Evolutionary conservation across 805 yeast species (phyloP).

Genomic region (Ogataea henricii): DNA sequence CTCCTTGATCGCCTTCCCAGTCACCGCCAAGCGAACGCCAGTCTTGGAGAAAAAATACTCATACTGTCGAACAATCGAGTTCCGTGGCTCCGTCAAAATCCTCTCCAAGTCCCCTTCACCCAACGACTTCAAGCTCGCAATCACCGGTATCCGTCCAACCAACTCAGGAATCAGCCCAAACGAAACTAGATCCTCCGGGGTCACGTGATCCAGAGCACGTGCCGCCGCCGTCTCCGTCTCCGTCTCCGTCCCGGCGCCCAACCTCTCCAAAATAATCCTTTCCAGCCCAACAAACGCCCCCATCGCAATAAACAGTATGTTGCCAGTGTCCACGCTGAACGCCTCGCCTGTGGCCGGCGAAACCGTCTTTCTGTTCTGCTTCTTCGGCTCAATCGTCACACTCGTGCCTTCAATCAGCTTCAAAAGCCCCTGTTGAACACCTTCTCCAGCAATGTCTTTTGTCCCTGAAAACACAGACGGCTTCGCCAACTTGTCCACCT

Average conservation of each 20-base stretch:
- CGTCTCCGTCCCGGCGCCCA: slow-evolving; percentile 21
- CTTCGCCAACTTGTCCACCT: slow-evolving; percentile 57
- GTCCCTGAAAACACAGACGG: slow-evolving; percentile 48
- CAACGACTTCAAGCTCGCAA: slow-evolving; percentile 51
- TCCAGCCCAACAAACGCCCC: slow-evolving; percentile 67
- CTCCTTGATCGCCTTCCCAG: slow-evolving; percentile 47
- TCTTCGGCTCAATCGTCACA: slow-evolving; percentile 44
- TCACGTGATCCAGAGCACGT: slow-evolving; percentile 41
- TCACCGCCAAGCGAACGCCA: slow-evolving; percentile 52
- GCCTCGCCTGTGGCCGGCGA: slow-evolving; percentile 35
- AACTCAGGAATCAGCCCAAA: slow-evolving; percentile 63
- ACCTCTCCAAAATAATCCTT: slow-evolving; percentile 45
- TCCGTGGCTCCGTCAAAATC: slow-evolving; percentile 57
- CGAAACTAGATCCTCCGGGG: slow-evolving; percentile 51
- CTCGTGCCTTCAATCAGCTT: slow-evolving; percentile 60
- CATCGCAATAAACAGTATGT: slow-evolving; percentile 56
- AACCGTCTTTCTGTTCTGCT: slow-evolving; percentile 17
- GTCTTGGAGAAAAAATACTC: slow-evolving; percentile 53
- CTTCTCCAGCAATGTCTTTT: slow-evolving; percentile 64
- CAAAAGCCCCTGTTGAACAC: slow-evolving; percentile 61
- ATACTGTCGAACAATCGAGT: slow-evolving; percentile 55
- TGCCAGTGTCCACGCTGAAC: slow-evolving; percentile 54
- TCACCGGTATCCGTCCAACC: slow-evolving; percentile 58
- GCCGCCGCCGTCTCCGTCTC: no score
- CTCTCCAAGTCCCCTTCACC: slow-evolving; percentile 46